Evolutionary conservation across 352 stramenopile genomes (phyloP), one percentile per base, ranked within the genome.

Genomic region (Thalassiosira gravida): DNA sequence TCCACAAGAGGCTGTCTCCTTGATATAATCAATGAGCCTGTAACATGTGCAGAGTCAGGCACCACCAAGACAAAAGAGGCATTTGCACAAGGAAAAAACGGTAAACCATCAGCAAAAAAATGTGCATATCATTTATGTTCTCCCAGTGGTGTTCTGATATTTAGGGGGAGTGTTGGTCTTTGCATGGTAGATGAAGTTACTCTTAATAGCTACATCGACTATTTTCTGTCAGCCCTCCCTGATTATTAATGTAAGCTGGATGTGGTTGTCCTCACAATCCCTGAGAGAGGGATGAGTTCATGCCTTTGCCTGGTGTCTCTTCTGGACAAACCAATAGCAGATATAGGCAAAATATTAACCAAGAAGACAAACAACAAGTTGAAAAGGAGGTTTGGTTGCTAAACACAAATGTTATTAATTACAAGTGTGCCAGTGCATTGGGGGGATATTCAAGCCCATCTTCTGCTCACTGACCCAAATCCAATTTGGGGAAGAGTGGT

Each of bases 401-500:
- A 6, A 44, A 44, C 20, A 63, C 3, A 11, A 7, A 3, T 32
- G 6, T 6, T 63, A 16, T 39, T 32, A 50, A 27, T 67, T 18
- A 11, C 9, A 35, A 67, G 29, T 22, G 29, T 67, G 9, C 57
- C 57, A 14, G 57, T 18, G 5, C 27, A 20, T 67, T 11, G 57
- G 25, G 20, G n/a, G 14, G 57, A 68, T 68, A 24, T 68, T 2
- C 20, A 57, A 29, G 59, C 35, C 3, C 59, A 68, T 44, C 29
- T 68, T 22, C 29, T 68, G n/a, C 2, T 58, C n/a, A 35, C 3
- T n/a, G 59, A 13, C 9, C 37, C 35, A 30, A 68, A n/a, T 3
- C 14, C 29, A 13, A 11, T 68, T 62, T n/a, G n/a, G 59, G 59
- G 59, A 22, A 29, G 59, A 53, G 59, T 68, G 16, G 59, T 68